These are phyloP conservation scores for Populus tremula DNA, from an alignment of 345 rosid genomes.

Conservation along the genomic window DNA sequence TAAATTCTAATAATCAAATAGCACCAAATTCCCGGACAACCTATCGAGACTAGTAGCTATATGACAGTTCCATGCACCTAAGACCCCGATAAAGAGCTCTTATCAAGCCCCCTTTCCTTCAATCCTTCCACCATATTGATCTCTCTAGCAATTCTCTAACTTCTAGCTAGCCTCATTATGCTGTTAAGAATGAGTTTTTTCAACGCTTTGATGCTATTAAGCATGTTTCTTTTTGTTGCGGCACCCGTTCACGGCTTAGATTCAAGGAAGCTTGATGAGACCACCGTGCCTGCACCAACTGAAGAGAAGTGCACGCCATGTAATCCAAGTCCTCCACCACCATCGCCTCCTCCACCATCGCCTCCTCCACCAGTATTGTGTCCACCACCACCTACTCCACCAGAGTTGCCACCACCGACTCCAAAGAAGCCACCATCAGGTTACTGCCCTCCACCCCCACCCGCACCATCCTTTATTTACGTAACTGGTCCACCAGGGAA, in stretches of 20 bases:
- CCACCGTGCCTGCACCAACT: slow-evolving; percentile 16
- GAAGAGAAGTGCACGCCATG: slow-evolving; percentile 53
- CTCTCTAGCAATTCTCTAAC: neutral
- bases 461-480: slow-evolving; percentile 25
- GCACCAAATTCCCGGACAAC: neutral
- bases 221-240: slow-evolving; percentile 22
- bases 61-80: slow-evolving; percentile 27
- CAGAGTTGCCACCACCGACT: slow-evolving; percentile 31
- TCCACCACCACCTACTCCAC: slow-evolving; percentile 43
- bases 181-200: neutral
- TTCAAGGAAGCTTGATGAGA: slow-evolving; percentile 34
- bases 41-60: neutral
- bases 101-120: neutral
- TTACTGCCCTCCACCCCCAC: slow-evolving; percentile 53
- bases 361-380: slow-evolving; percentile 22
- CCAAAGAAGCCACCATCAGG: slow-evolving; percentile 38
- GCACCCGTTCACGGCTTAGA: slow-evolving; percentile 15
- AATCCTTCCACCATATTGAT: neutral
- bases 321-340: slow-evolving; percentile 49
- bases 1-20: neutral
- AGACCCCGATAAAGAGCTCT: neutral
- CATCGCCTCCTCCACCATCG: slow-evolving; percentile 24
- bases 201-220: neutral
- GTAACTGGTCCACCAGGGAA: slow-evolving; percentile 63
- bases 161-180: neutral